Evolutionary conservation across 352 stramenopile genomes (phyloP), one percentile per base, ranked within the genome.

Genomic region (Phytopythium sindhum): DNA sequence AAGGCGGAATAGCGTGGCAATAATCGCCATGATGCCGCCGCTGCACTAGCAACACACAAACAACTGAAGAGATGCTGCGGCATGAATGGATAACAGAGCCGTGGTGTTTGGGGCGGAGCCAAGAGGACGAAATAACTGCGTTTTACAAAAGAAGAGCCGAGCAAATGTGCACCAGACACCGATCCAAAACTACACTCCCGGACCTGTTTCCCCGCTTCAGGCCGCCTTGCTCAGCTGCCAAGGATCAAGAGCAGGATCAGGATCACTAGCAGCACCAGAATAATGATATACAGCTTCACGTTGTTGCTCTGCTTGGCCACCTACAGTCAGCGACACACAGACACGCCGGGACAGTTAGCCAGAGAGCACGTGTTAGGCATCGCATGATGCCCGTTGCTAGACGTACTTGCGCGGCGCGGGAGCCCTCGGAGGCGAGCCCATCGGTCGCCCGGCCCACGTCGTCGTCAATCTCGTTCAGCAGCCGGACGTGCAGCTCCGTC

Each of bases 301-400:
- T 97, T 97, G 72, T 97, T 92, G 77, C 96, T 98, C 61, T 97
- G 80, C 66, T 95, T 93, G 66, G 96, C 96, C 67, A 97, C 93
- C 74, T 97, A 58, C 24, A 17, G 14, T 51, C 21, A n/a, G 29
- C 44, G n/a, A 35, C 51, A 24, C 57, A 29, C n/a, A 59, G 35
- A 57, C n/a, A 52, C 14, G 39, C 23, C 44, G 28, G 7, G 23
- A 50, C 21, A 53, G 39, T 41, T 17, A 59, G n/a, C 11, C 28
- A 62, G 12, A 57, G 37, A 23, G 44, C 55, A 19, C 60, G 64
- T 53, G 57, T 35, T 1, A 33, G 57, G 57, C 26, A 8, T 23
- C 15, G 17, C 4, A 60, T 45, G n/a, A 10, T 28, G 39, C 67
- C 19, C 58, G 39, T 63, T 66, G 56, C 37, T 65, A 11, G 23